Evolutionary conservation across 2,329 filamentous ascomycete genomes (phyloP).

Genomic region (Fusarium multiceps): DNA sequence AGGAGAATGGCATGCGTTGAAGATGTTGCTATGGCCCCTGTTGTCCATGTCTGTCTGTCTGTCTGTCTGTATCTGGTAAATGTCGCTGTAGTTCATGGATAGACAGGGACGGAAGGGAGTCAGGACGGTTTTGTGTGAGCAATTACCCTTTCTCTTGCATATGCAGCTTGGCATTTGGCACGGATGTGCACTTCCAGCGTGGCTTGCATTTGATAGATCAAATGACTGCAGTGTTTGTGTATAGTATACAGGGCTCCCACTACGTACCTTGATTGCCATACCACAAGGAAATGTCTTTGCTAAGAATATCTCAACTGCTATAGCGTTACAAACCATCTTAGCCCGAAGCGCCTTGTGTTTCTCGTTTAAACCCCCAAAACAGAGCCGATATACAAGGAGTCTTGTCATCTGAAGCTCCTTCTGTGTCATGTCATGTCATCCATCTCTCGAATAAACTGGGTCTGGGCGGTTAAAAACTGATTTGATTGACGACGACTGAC

Average conservation of each 20-base stretch:
- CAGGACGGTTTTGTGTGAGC: neutral
- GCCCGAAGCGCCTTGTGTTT: constrained; percentile 35
- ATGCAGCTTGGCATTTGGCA: constrained; percentile 11
- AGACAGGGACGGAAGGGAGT: neutral
- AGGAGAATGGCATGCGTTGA: constrained; percentile 7
- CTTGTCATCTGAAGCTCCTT: constrained; percentile 17
- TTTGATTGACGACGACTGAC: constrained; percentile 18
- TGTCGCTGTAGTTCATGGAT: neutral
- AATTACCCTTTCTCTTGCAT: constrained; percentile 10
- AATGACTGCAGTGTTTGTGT: constrained; percentile 28
- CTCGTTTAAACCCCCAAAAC: constrained; percentile 19
- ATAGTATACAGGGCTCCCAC: neutral
- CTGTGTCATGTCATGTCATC: constrained; percentile 10
- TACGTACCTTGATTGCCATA: constrained; percentile 4
- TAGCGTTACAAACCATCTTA: constrained; percentile 6
- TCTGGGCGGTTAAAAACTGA: constrained; percentile 31
- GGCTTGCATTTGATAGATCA: constrained; percentile 40
- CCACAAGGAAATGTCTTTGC: constrained; percentile 11
- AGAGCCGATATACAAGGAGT: constrained; percentile 13
- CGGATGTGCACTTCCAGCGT: constrained; percentile 26
- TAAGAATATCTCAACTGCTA: constrained; percentile 22
- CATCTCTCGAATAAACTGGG: constrained; percentile 15
- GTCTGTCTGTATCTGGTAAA: neutral
- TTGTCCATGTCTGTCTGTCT: neutral
- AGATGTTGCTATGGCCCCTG: constrained; percentile 1